These are phyloP conservation scores for Meripilus lineatus DNA, from an alignment of 1,284 basidiomycete species.

Conservation along the genomic window DNA sequence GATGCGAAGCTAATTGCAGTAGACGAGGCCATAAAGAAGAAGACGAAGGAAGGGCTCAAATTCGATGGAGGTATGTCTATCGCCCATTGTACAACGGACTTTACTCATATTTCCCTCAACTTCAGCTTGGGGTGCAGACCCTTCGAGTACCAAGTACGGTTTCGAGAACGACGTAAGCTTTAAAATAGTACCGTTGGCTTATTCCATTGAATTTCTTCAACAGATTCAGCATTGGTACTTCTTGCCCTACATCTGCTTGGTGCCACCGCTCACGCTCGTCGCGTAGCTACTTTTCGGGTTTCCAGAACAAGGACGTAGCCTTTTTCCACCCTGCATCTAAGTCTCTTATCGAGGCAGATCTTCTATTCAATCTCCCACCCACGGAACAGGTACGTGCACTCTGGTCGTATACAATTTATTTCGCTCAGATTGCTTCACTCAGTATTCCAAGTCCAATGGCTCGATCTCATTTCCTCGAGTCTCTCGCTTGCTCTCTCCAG, in stretches of 20 bases:
- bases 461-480: background rate
- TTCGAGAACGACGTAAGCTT: conserved; percentile 74
- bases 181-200: background rate
- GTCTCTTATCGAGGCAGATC: conserved; percentile 82
- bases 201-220: conserved; percentile 1
- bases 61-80: conserved; percentile 56
- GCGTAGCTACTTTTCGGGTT: conserved; percentile 76
- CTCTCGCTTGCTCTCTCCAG: background rate
- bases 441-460: conserved; percentile 11
- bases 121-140: conserved; percentile 62
- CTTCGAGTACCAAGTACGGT: conserved; percentile 63
- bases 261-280: background rate
- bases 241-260: background rate
- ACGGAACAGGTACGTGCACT: conserved; percentile 67
- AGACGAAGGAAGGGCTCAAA: conserved; percentile 31
- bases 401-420: background rate
- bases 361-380: conserved; percentile 86
- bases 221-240: conserved; percentile 61
- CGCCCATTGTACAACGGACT: conserved; percentile 1
- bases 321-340: conserved; percentile 81
- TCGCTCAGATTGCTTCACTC: conserved; percentile 8
- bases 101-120: background rate
- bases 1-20: conserved; percentile 72
- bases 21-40: conserved; percentile 45
- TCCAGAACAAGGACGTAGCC: conserved; percentile 84